A percentile compares a stretch with the other conserved stretches of the same genome.
Evolutionary conservation across 495 filamentous ascomycete genomes (phyloP).

Genomic region (Hyaloscypha hepaticicola): DNA sequence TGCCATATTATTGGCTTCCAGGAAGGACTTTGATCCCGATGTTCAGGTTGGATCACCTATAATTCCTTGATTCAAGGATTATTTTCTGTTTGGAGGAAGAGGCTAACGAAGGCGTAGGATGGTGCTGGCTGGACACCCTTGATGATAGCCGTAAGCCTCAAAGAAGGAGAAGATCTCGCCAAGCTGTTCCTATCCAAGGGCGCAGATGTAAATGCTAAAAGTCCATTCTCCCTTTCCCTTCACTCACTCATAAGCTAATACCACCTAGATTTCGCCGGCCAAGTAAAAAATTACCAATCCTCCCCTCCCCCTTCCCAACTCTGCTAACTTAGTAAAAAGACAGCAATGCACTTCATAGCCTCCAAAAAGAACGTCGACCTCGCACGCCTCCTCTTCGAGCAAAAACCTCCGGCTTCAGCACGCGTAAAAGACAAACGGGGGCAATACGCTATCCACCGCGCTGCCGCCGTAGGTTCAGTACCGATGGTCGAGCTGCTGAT

Average conservation of each 20-base stretch:
- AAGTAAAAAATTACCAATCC: conserved; percentile 50
- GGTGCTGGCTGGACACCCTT: conserved; percentile 90
- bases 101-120: conserved; percentile 52
- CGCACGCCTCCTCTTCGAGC: conserved; percentile 71
- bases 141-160: conserved; percentile 87
- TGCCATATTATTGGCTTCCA: conserved; percentile 64
- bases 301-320: neutral
- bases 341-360: conserved; percentile 86
- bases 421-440: conserved; percentile 82
- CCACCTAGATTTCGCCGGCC: conserved; percentile 49
- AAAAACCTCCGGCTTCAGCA: conserved; percentile 70
- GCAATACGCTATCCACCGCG: conserved; percentile 86
- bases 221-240: conserved; percentile 42
- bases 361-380: conserved; percentile 84
- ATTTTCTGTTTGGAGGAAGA: neutral
- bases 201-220: conserved; percentile 72
- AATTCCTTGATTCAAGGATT: neutral
- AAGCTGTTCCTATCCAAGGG: conserved; percentile 76
- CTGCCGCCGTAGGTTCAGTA: conserved; percentile 83
- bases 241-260: conserved; percentile 13
- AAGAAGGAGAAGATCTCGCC: conserved; percentile 65
- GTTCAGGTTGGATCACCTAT: conserved; percentile 58
- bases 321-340: conserved; percentile 44
- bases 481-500: conserved; percentile 83
- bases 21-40: conserved; percentile 82